A percentile compares a stretch with the other conserved stretches of the same genome.
Evolutionary conservation across 768 basidiomycete species (phyloP).

Genomic region (Rhodotorula babjevae): DNA sequence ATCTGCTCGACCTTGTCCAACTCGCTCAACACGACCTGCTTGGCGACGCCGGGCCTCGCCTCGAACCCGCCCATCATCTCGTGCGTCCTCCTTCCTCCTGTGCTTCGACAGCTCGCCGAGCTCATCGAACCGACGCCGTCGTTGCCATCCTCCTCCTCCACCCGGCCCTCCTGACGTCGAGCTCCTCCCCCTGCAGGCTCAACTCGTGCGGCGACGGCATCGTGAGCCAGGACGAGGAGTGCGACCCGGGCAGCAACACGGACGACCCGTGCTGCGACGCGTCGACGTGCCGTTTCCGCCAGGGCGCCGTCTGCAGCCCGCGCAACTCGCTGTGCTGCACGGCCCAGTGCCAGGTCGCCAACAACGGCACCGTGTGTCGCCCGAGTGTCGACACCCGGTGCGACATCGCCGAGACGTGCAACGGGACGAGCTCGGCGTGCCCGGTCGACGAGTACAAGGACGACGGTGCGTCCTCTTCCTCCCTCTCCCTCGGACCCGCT

Average conservation of each 20-base stretch:
- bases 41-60: slow-evolving; percentile 58
- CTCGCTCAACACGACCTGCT: slow-evolving; percentile 61
- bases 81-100: slow-evolving; percentile 33
- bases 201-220: slow-evolving; percentile 62
- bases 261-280: slow-evolving; percentile 64
- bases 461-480: slow-evolving; percentile 22
- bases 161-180: too few species aligned
- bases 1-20: slow-evolving; percentile 56
- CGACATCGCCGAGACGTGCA: slow-evolving; percentile 51
- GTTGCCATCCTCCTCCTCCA: too few species aligned
- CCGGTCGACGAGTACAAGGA: slow-evolving; percentile 32
- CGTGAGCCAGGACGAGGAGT: slow-evolving; percentile 75
- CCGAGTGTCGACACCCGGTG: slow-evolving; percentile 63
- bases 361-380: slow-evolving; percentile 56
- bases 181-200: slow-evolving; percentile 5
- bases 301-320: slow-evolving; percentile 72
- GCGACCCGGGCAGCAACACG: slow-evolving; percentile 67
- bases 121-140: not conserved
- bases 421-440: slow-evolving; percentile 20
- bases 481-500: slow-evolving; percentile 4
- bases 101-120: slow-evolving; percentile 11
- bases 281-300: slow-evolving; percentile 58
- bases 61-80: slow-evolving; percentile 27
- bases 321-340: slow-evolving; percentile 72
- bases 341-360: slow-evolving; percentile 61